Evolutionary conservation across 2,329 filamentous ascomycete genomes (phyloP).

Genomic region (Metarhizium robertsii): DNA sequence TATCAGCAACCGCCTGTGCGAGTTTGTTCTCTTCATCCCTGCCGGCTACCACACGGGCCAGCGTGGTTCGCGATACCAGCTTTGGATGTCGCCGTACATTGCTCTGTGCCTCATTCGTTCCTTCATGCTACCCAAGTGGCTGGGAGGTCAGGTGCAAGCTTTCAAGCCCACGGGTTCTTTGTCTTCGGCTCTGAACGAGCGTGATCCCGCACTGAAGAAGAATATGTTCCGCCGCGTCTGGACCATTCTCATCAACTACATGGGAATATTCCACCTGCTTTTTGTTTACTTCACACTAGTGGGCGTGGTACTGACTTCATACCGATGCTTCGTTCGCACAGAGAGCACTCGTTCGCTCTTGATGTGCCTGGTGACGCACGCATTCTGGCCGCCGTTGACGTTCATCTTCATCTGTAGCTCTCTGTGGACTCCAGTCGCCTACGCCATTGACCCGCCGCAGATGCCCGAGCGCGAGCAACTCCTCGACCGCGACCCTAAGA

Average conservation of each 20-base stretch:
- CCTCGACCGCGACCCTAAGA: constrained; percentile 44
- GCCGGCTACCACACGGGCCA: constrained; percentile 51
- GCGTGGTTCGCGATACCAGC: constrained; percentile 43
- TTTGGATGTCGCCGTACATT: constrained; percentile 57
- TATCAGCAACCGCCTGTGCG: constrained; percentile 43
- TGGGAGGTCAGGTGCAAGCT: constrained; percentile 47
- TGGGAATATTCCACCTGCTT: constrained; percentile 43
- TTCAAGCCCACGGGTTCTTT: constrained; percentile 54
- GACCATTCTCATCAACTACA: constrained; percentile 45
- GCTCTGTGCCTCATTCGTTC: constrained; percentile 47
- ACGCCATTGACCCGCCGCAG: constrained; percentile 49
- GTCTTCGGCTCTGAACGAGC: constrained; percentile 46
- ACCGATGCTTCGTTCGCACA: constrained; percentile 36
- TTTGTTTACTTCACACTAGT: constrained; percentile 45
- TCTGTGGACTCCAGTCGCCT: constrained; percentile 49
- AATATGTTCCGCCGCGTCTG: constrained; percentile 44
- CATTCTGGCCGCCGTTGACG: constrained; percentile 52
- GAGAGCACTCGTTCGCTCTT: constrained; percentile 30
- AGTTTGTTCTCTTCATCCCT: constrained; percentile 49
- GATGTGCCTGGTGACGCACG: constrained; percentile 46
- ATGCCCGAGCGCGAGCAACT: constrained; percentile 50
- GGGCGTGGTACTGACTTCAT: constrained; percentile 39
- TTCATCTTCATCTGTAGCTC: constrained; percentile 46
- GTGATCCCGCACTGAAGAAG: constrained; percentile 40
- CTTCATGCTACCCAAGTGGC: constrained; percentile 49